These are phyloP conservation scores for Saprolegnia parasitica DNA, from an alignment of 352 stramenopile genomes.

Conservation along the genomic window DNA sequence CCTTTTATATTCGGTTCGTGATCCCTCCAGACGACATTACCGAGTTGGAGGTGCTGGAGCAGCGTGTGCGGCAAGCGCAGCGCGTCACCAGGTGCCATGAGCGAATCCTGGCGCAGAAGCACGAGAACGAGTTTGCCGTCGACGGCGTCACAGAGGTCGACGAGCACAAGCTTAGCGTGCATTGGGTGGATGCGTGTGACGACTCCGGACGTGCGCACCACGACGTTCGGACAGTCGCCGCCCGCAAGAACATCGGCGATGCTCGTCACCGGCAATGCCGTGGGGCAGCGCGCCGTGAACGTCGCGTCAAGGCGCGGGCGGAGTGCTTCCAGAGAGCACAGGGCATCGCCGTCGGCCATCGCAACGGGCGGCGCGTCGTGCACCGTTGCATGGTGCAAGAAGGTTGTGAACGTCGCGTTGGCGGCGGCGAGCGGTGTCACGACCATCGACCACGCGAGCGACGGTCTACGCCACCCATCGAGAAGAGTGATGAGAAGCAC, in stretches of 20 bases:
- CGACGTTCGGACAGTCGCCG: background rate
- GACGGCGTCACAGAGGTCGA: background rate
- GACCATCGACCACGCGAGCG: slow-evolving; percentile 4
- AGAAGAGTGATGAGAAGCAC: background rate
- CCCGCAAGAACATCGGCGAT: background rate
- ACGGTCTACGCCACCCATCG: background rate
- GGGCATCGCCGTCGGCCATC: background rate
- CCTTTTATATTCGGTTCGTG: background rate
- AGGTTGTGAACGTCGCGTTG: background rate
- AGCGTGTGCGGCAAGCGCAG: background rate
- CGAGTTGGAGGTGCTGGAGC: slow-evolving; percentile 11
- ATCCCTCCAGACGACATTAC: background rate
- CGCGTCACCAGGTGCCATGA: background rate
- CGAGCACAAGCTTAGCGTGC: slow-evolving; percentile 19
- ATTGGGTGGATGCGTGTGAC: slow-evolving; percentile 19
- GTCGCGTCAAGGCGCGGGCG: too few species aligned
- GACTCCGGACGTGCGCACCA: background rate
- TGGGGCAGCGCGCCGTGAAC: too few species aligned
- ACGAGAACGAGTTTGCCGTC: background rate
- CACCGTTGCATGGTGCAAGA: slow-evolving; percentile 20
- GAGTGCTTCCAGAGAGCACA: too few species aligned
- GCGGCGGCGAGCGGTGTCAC: background rate
- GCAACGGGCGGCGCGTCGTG: background rate
- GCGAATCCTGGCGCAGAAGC: slow-evolving; percentile 1
- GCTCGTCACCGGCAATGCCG: background rate